These are phyloP conservation scores for Phytophthora hybrid DNA, from an alignment of 352 stramenopile species.

Conservation along the genomic window DNA sequence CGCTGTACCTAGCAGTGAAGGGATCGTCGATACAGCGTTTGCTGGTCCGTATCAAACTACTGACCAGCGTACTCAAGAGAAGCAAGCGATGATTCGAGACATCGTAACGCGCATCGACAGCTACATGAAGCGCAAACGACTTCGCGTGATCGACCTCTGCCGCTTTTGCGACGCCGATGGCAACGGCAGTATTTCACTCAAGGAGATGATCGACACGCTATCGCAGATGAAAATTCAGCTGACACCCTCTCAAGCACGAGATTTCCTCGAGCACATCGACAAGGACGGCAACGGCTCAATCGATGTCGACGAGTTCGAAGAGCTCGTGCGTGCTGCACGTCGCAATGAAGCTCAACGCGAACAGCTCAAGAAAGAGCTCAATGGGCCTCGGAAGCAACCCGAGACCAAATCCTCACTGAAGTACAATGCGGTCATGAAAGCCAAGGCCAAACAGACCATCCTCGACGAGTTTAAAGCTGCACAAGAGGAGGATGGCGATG, in stretches of 20 bases:
- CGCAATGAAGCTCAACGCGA: constrained; percentile 79
- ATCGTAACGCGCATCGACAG: constrained; percentile 83
- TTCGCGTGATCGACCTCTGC: constrained; percentile 88
- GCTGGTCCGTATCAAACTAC: constrained; percentile 68
- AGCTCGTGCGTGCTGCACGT: constrained; percentile 75
- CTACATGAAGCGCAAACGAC: constrained; percentile 87
- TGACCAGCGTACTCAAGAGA: constrained; percentile 72
- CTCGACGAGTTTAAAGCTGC: constrained; percentile 69
- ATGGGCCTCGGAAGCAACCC: constrained; percentile 44
- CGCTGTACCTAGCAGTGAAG: constrained; percentile 11
- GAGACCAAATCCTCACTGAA: constrained; percentile 52
- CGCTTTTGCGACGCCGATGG: constrained; percentile 86
- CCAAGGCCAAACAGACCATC: constrained; percentile 65
- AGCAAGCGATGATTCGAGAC: constrained; percentile 73
- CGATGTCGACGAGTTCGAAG: constrained; percentile 88
- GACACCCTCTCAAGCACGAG: constrained; percentile 62
- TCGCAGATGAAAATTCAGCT: constrained; percentile 89
- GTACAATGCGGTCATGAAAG: constrained; percentile 43
- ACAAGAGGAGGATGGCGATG: constrained; percentile 47
- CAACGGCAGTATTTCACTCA: constrained; percentile 78
- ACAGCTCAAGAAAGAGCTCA: constrained; percentile 74
- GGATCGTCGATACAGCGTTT: constrained; percentile 51
- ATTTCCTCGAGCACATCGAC: constrained; percentile 84
- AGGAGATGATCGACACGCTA: constrained; percentile 87
- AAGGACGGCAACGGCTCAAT: constrained; percentile 87